Percentiles rank a stretch among this genome's conserved stretches.
phyloP scores from a whole-genome alignment of 495 filamentous ascomycete species.

The Penicillium coffeae region DNA sequence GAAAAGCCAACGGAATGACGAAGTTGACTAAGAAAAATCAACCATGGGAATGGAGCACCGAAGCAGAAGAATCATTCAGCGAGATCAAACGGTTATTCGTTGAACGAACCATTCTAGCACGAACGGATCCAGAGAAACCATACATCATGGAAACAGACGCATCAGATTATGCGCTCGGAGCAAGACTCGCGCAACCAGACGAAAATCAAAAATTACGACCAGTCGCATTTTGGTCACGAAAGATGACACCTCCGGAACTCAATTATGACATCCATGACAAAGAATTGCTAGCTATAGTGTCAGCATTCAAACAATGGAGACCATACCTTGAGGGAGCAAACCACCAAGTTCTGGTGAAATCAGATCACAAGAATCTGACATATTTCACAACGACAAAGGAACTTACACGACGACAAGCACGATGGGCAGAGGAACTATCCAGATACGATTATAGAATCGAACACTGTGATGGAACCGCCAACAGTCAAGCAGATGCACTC shows the following conservation, averaged over 20 bases:
- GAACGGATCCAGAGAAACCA: neutral
- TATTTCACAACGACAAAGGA: neutral
- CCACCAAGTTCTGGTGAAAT: neutral
- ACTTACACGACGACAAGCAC: neutral
- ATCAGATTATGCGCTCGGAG: neutral
- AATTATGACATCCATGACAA: neutral
- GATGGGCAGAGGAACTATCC: neutral
- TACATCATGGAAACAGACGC: neutral
- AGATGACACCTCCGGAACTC: neutral
- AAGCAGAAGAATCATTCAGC: neutral
- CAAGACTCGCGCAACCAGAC: neutral
- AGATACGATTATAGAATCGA: neutral
- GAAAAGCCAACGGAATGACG: neutral
- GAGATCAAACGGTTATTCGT: neutral
- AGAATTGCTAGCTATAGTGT: neutral
- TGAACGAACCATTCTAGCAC: neutral
- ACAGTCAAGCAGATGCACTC: neutral
- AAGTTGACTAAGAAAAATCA: conserved; percentile 1
- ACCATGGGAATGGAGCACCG: neutral
- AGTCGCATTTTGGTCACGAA: neutral
- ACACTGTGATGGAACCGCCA: neutral
- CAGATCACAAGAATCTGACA: neutral
- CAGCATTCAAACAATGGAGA: neutral
- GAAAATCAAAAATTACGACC: neutral
- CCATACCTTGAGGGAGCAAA: neutral